Evolutionary conservation across 768 basidiomycete genomes (phyloP).

Genomic region (Cyclocybe cylindracea): DNA sequence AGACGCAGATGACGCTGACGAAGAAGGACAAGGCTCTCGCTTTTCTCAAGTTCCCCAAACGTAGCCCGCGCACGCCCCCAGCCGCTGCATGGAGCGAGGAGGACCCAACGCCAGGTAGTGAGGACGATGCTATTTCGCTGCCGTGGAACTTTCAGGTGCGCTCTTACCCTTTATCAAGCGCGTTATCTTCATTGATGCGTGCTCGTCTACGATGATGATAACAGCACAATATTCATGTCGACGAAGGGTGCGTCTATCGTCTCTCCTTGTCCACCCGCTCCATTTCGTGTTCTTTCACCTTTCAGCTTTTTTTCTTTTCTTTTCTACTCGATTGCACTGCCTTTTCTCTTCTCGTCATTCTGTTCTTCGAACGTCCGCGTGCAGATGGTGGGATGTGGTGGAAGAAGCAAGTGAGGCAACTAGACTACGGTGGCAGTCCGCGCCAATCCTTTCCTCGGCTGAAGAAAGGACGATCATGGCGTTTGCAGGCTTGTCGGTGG

Average conservation of each 20-base stretch:
- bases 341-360: too few species aligned
- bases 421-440: too few species aligned
- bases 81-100: slow-evolving; percentile 17
- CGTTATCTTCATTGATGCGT: background rate
- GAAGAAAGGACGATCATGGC: too few species aligned
- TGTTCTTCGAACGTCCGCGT: too few species aligned
- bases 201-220: background rate
- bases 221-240: slow-evolving; percentile 79
- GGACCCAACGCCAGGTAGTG: slow-evolving; percentile 24
- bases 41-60: slow-evolving; percentile 45
- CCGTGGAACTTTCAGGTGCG: slow-evolving; percentile 80
- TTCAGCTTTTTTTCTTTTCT: background rate
- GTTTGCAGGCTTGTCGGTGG: too few species aligned
- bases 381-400: too few species aligned
- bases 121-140: slow-evolving; percentile 63
- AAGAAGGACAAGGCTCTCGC: slow-evolving; percentile 38
- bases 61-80: slow-evolving; percentile 31
- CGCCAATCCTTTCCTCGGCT: too few species aligned
- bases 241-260: slow-evolving; percentile 57
- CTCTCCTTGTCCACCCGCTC: background rate
- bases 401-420: too few species aligned
- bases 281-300: background rate
- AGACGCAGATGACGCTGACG: slow-evolving; percentile 8
- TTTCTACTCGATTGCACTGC: too few species aligned
- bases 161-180: background rate